Conservation (phyloP, 1,284 basidiomycete species). For the Tilletia indica region DNA sequence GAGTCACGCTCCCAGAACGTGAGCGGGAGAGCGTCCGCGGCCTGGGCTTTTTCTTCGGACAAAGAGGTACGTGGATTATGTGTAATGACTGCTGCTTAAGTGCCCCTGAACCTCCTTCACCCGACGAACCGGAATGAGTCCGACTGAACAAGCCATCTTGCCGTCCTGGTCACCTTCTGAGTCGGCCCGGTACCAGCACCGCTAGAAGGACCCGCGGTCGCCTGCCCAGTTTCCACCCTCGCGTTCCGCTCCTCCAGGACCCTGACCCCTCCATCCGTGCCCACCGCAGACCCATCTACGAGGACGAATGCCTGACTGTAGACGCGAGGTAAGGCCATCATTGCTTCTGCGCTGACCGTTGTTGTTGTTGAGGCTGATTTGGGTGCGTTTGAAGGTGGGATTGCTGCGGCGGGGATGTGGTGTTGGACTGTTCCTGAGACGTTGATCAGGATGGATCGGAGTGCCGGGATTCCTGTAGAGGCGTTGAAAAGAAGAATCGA, state of each 20-base stretch:
- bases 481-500: too few species aligned
- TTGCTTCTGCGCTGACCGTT: neutral
- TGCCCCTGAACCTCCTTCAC: neutral
- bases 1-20: too few species aligned
- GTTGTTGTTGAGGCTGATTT: neutral
- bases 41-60: too few species aligned
- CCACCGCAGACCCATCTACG: neutral
- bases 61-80: too few species aligned
- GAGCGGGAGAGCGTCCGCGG: too few species aligned
- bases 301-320: conserved; percentile 10
- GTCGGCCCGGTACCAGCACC: neutral
- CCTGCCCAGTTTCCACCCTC: neutral
- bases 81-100: too few species aligned
- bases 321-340: conserved; percentile 2
- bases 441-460: conserved; percentile 5
- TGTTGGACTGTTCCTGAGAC: conserved; percentile 2
- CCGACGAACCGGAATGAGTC: conserved; percentile 16
- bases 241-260: conserved; percentile 1
- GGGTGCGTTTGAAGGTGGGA: conserved; percentile 2
- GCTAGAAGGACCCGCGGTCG: neutral
- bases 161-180: neutral
- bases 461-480: neutral
- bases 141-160: conserved; percentile 11
- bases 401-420: neutral
- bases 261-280: neutral